Evolutionary conservation across 108 stramenopile species (phyloP), one percentile per base, ranked within the genome.

Genomic region (Cyclotella distinguenda): DNA sequence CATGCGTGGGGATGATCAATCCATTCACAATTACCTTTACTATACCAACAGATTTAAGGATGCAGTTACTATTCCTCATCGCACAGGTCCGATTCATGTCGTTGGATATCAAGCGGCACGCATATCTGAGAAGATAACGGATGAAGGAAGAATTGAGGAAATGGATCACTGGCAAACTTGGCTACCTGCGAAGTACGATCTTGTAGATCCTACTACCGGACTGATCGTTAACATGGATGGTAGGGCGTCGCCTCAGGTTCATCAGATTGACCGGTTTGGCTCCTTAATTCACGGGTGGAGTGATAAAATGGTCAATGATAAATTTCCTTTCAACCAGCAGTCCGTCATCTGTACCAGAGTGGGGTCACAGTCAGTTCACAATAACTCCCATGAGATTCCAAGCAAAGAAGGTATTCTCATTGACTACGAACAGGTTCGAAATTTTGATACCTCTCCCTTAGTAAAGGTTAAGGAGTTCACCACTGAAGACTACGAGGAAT

Each of bases 11-110:
- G 77, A 78, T 43, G 77, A 90, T 46, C 89, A 91, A 69, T 74
- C 76, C n/a, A 86, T 91, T 63, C 89, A 91, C 73, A 91, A 91
- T 56, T 88, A 84, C 50, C 57, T 91, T 47, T 91, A 62, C 68
- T 91, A 91, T 48, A 68, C 83, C 15, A 82, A 82, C 22, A 35
- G 71, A 23, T 66, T 88, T 0, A 69, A 80, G 18, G 72, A 74
- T 67, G 85, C 82, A 3, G 50, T 56, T 15, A 42, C 60, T 3
- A 67, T 75, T 19, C 74, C 65, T 4, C 74, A 75, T 55, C 43
- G 74, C 10, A 66, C 65, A 0, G 74, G 74, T 1, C 45, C 74
- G 8, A 62, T 75, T 34, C 74, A 75, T 43, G 74, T 75, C 16
- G 60, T 75, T 4, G 74, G 80, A 36, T 66, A 55, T 31, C 45